phyloP scores from a whole-genome alignment of 1,139 yeast genomes.

The Magnusiomyces ingens region DNA sequence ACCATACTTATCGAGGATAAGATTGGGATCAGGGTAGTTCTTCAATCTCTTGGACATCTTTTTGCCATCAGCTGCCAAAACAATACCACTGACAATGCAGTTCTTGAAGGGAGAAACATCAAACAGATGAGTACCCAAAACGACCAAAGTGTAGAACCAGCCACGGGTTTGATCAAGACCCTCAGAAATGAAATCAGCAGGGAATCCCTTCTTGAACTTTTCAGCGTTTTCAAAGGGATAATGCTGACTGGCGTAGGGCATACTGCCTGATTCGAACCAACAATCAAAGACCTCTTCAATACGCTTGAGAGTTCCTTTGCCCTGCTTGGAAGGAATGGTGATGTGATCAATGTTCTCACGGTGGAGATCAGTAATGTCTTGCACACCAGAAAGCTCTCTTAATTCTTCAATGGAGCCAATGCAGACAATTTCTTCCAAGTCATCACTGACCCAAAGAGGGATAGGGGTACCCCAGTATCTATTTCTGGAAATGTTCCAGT shows the following conservation, averaged over 20 bases:
- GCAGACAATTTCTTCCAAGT: slow-evolving; percentile 86
- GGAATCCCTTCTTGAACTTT: slow-evolving; percentile 65
- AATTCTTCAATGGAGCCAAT: slow-evolving; percentile 86
- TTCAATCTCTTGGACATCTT: slow-evolving; percentile 98
- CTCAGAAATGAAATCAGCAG: slow-evolving; percentile 96
- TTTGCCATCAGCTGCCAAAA: slow-evolving; percentile 95
- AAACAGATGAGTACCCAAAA: slow-evolving; percentile 91
- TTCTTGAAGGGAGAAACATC: slow-evolving; percentile 90
- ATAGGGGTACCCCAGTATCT: slow-evolving; percentile 99
- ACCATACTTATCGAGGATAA: slow-evolving; percentile 81
- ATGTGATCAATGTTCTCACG: slow-evolving; percentile 87
- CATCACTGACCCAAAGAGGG: slow-evolving; percentile 96
- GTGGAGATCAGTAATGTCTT: slow-evolving; percentile 80
- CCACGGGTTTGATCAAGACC: slow-evolving; percentile 99
- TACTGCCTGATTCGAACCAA: slow-evolving; percentile 99
- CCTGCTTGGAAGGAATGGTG: slow-evolving; percentile 88
- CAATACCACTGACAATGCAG: slow-evolving; percentile 94
- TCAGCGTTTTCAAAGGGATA: slow-evolving; percentile 89
- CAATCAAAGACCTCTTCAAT: slow-evolving; percentile 98
- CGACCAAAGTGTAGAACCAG: slow-evolving; percentile 97
- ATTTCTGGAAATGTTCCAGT: slow-evolving; percentile 97
- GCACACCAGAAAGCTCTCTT: slow-evolving; percentile 72
- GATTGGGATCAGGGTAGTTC: slow-evolving; percentile 92
- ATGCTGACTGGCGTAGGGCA: slow-evolving; percentile 97
- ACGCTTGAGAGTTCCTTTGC: slow-evolving; percentile 83